Evolutionary conservation across 805 yeast genomes (phyloP), one percentile per base, ranked within the genome.

Genomic region (Kodamaea nitidulidarum): DNA sequence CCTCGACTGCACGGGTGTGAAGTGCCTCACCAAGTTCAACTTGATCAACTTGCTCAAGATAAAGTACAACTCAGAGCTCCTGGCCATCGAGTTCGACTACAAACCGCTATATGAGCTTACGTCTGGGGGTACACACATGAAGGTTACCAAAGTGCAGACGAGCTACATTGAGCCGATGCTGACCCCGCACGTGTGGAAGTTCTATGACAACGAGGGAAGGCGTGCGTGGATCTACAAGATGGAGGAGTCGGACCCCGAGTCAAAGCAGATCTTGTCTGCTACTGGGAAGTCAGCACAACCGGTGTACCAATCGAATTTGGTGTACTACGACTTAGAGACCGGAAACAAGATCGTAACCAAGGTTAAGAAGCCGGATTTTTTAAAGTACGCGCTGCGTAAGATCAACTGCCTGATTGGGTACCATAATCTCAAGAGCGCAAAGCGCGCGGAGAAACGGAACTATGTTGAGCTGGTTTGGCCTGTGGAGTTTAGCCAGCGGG

Each of bases 211-310:
- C 41, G 80, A 78, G 48, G 95, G 95, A 4, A 70, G 95, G 44
- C 70, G 96, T 44, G 81, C 86, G 9, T 88, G 96, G 95, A 57
- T 88, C 12, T 82, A 79, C 58, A 76, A 73, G 52, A 60, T 67
- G 15, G 50, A 53, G 12, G 47, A 59, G 11, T 33, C 44, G 1
- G 66, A 63, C 39, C 58, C 65, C 2, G 58, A 63, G 9, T 65
- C 63, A 39, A 52, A 59, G 31, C 45, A 57, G 15, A 54, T 64
- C 21, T 26, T 60, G 15, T 51, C 49, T 34, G 40, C 41, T 2
- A 29, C 36, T 3, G 22, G 16, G 5, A 25, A 32, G 18, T 18
- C 26, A 9, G 20, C 35, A 7, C 30, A 36, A 2, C 34, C 45
- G 31, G 16, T n/a, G 17, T 36, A 36, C 9, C 34, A 46, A n/a